Evolutionary conservation across 1,139 yeast genomes (phyloP), one percentile per base, ranked within the genome.

Genomic region (Entelexis paramagnoliae): DNA sequence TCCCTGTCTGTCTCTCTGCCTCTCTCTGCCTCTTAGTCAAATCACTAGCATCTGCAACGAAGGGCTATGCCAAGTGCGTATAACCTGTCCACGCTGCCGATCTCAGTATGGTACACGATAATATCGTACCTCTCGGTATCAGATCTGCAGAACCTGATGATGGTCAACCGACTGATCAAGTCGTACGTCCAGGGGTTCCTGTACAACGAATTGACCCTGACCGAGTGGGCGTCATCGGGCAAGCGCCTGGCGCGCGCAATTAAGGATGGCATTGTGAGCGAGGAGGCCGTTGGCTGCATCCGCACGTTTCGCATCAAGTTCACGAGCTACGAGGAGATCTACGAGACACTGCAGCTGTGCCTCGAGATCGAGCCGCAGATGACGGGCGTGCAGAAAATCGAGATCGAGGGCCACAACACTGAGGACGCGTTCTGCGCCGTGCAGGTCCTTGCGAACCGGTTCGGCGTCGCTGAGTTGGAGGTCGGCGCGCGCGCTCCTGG

Each of bases 211-310:
- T 52, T 58, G 17, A 40, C 51, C 1, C 48, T 59, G 24, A 50
- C 58, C 1, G 60, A 57, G 26, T 50, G 55, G 57, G 59, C 57
- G 2, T 46, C 50, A 22, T 48, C 53, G 8, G 61, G 60, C 7
- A 43, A 52, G 14, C 48, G 52, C 26, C 45, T 59, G 10, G 59
- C 59, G 10, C 26, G 30, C 7, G 60, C 62, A 1, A 58, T 59
- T 33, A 28, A 41, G 11, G 29, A 43, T 13, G 51, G 51, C 14
- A 47, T 40, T 16, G 51, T 58, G 19, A 53, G 59, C 33, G 49
- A 47, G 14, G 55, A 35, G 26, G 48, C 57, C 9, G 50, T 50
- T 8, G 35, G 49, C 16, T 49, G 52, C 32, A 54, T 58, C 39
- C 49, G 52, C 9, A 32, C 30, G 14, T 48, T 53, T 9, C 45